Conservation (phyloP, 2,329 filamentous ascomycete genomes). For the Thelonectria blattea region DNA sequence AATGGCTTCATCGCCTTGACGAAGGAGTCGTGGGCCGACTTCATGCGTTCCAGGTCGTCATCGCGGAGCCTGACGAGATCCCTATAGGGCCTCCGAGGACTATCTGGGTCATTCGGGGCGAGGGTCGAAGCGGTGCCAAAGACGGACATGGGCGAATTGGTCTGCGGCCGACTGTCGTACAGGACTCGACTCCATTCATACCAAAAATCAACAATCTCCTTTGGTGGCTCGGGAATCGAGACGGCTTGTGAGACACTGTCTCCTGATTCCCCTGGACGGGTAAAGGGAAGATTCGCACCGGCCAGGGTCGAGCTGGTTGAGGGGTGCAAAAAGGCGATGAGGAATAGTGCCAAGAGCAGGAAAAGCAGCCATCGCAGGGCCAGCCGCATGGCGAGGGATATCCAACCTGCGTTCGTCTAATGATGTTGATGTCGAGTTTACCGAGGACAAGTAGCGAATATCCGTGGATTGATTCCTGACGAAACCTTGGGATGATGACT, state of each 20-base stretch:
- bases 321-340: constrained; percentile 8
- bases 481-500: not conserved
- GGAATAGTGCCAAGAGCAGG: not conserved
- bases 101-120: constrained; percentile 3
- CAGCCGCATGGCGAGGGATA: constrained; percentile 18
- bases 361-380: constrained; percentile 20
- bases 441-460: not conserved
- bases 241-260: not conserved
- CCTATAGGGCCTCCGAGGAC: constrained; percentile 1
- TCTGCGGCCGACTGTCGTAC: constrained; percentile 5
- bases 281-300: too few relatives aligned
- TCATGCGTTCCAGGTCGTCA: constrained; percentile 8
- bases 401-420: constrained; percentile 3
- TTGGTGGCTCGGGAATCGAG: not conserved
- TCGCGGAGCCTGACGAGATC: constrained; percentile 7
- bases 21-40: constrained; percentile 4
- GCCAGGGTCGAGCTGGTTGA: not conserved
- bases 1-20: constrained; percentile 4
- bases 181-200: constrained; percentile 12
- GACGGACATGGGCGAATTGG: not conserved
- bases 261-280: not conserved
- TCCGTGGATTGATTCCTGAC: not conserved
- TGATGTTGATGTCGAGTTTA: not conserved
- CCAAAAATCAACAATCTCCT: constrained; percentile 5
- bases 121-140: not conserved